A percentile compares a stretch with the other conserved stretches of the same genome.
Evolutionary conservation across 202 grass and related monocot species (phyloP).

Genomic region (Alloteropsis angusta): DNA sequence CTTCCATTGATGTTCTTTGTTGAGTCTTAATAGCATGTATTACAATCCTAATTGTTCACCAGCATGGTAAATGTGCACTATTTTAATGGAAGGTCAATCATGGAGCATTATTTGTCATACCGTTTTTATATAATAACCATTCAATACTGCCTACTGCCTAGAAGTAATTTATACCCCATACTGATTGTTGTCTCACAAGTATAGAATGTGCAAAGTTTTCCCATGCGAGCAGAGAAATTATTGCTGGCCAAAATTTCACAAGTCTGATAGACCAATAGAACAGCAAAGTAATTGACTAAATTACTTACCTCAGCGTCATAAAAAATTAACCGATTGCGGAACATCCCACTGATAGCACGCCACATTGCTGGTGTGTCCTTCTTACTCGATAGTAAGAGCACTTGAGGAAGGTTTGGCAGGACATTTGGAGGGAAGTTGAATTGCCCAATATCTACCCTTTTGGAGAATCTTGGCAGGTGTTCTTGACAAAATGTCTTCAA

Average conservation of each 20-base stretch:
- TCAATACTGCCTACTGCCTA: background rate
- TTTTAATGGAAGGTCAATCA: background rate
- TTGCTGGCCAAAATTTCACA: background rate
- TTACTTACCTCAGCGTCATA: constrained; percentile 71
- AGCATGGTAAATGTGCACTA: background rate
- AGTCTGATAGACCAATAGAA: background rate
- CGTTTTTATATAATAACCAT: background rate
- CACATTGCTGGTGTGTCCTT: constrained; percentile 89
- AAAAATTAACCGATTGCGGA: constrained; percentile 54
- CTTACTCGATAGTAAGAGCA: constrained; percentile 73
- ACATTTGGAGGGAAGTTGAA: constrained; percentile 49
- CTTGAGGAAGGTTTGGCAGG: constrained; percentile 56
- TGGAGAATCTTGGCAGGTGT: constrained; percentile 88
- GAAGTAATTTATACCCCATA: background rate
- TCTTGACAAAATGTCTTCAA: constrained; percentile 84
- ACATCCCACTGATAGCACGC: constrained; percentile 80
- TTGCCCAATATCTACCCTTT: constrained; percentile 47
- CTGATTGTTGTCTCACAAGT: background rate
- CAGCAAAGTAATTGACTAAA: background rate
- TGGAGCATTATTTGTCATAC: background rate
- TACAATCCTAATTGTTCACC: background rate
- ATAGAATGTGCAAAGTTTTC: background rate
- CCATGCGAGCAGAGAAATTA: background rate
- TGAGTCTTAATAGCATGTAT: background rate
- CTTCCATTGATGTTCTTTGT: background rate